phyloP scores from a whole-genome alignment of 2,329 filamentous ascomycete species.

The Ceratocystis cubensis region DNA sequence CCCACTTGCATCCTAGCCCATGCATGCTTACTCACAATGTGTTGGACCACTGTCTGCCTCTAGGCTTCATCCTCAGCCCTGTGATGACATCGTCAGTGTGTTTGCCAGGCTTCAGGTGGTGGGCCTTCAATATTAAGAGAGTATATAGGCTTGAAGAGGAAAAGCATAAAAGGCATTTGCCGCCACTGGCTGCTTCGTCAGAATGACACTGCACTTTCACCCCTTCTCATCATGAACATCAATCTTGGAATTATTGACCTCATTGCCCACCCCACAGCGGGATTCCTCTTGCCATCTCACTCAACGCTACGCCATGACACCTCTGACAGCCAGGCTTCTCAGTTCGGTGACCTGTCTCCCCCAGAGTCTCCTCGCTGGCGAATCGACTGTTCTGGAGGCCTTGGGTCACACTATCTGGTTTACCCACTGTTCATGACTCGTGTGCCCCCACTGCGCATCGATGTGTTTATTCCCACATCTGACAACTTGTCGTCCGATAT shows the following conservation, averaged over 20 bases:
- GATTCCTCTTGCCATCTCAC: slow-evolving; percentile 27
- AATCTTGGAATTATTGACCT: slow-evolving; percentile 40
- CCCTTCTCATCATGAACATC: slow-evolving; percentile 38
- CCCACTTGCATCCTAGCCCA: too few relatives aligned
- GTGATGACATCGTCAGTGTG: too few relatives aligned
- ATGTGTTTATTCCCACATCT: slow-evolving; percentile 45
- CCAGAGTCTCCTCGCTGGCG: slow-evolving; percentile 39
- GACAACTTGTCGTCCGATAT: slow-evolving; percentile 32
- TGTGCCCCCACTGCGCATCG: slow-evolving; percentile 41
- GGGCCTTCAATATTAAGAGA: too few relatives aligned
- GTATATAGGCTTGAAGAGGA: too few relatives aligned
- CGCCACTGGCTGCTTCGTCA: too few relatives aligned
- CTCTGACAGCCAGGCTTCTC: slow-evolving; percentile 19
- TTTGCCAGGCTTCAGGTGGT: too few relatives aligned
- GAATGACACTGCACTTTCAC: background rate
- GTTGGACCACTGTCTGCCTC: too few relatives aligned
- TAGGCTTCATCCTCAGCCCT: too few relatives aligned
- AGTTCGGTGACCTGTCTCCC: slow-evolving; percentile 43
- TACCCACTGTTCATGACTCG: slow-evolving; percentile 39
- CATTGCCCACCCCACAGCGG: slow-evolving; percentile 47
- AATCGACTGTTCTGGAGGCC: slow-evolving; percentile 45
- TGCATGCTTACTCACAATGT: too few relatives aligned
- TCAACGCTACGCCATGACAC: background rate
- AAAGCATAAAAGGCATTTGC: too few relatives aligned
- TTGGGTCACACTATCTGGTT: slow-evolving; percentile 46